A percentile compares a stretch with the other conserved stretches of the same genome.
Conservation (phyloP, 495 filamentous ascomycete genomes). For the Neurospora tetraspora region DNA sequence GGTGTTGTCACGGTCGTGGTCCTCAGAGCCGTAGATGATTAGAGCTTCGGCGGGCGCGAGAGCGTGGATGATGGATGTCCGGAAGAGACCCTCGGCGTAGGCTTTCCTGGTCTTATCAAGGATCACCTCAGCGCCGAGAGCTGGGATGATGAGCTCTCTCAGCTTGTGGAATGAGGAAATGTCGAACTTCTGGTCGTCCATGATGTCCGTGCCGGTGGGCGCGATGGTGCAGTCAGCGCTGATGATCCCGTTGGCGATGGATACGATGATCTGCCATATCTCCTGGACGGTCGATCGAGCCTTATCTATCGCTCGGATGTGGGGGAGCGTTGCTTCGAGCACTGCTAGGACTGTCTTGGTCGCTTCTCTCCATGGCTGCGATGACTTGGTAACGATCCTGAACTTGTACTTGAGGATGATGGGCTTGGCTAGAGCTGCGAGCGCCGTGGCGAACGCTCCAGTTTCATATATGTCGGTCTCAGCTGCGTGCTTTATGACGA, state of each 20-base stretch:
- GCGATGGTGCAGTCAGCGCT: slow-evolving; percentile 43
- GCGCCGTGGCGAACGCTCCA: slow-evolving; percentile 46
- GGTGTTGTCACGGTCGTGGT: not conserved
- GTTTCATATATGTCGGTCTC: slow-evolving; percentile 57
- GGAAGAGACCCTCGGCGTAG: slow-evolving; percentile 71
- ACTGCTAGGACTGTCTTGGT: slow-evolving; percentile 59
- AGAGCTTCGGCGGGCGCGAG: slow-evolving; percentile 56
- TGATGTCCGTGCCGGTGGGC: slow-evolving; percentile 31
- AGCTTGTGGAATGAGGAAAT: slow-evolving; percentile 61
- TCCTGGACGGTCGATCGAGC: slow-evolving; percentile 30
- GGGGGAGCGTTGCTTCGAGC: slow-evolving; percentile 54
- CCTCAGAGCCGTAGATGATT: slow-evolving; percentile 20
- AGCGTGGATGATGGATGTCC: slow-evolving; percentile 69
- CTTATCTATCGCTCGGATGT: slow-evolving; percentile 47
- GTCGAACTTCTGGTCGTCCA: slow-evolving; percentile 67
- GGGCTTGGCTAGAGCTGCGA: slow-evolving; percentile 56
- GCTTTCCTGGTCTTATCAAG: slow-evolving; percentile 55
- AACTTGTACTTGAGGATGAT: slow-evolving; percentile 70
- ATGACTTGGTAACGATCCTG: slow-evolving; percentile 42
- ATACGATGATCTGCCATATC: slow-evolving; percentile 52
- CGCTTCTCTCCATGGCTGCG: slow-evolving; percentile 68
- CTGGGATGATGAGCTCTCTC: slow-evolving; percentile 60
- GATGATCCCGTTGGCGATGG: slow-evolving; percentile 49
- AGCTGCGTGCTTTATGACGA: slow-evolving; percentile 52
- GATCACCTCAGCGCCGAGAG: slow-evolving; percentile 55